Evolutionary conservation across 768 basidiomycete genomes (phyloP).

Genomic region (Paxillus ammoniavirescens): DNA sequence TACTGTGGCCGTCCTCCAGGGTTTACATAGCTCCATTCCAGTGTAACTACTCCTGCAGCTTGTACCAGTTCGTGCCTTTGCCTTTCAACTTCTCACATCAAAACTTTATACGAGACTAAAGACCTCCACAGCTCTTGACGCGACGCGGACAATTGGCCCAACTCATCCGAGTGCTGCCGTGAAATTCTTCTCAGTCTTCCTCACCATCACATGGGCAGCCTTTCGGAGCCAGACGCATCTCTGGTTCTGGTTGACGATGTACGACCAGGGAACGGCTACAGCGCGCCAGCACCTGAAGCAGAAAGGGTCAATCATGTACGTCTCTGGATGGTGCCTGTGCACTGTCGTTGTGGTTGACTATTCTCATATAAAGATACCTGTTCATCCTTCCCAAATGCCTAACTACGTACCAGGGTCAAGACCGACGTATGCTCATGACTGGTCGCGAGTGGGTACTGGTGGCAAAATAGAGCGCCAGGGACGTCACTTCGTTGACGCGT

Average conservation of each 20-base stretch:
- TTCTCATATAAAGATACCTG: conserved; percentile 3
- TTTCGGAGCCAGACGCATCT: conserved; percentile 42
- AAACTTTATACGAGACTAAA: too few species aligned
- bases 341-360: neutral
- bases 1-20: neutral
- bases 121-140: neutral
- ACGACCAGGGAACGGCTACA: neutral
- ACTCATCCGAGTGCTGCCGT: too few species aligned
- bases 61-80: neutral
- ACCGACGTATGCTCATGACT: conserved; percentile 68
- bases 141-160: too few species aligned
- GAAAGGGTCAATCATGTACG: conserved; percentile 2
- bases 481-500: conserved; percentile 77
- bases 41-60: neutral
- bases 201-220: conserved; percentile 18
- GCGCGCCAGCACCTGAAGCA: neutral
- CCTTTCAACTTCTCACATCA: too few species aligned
- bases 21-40: too few species aligned
- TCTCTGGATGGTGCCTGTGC: neutral
- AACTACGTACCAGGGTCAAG: conserved; percentile 47
- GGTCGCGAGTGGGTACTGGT: conserved; percentile 57
- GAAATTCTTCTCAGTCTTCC: too few species aligned
- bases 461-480: conserved; percentile 60
- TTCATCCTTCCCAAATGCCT: conserved; percentile 48
- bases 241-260: conserved; percentile 45